Percentiles rank a stretch among this genome's conserved stretches.
phyloP scores from a whole-genome alignment of 108 stramenopile species.

The Skeletonema menzelii region DNA sequence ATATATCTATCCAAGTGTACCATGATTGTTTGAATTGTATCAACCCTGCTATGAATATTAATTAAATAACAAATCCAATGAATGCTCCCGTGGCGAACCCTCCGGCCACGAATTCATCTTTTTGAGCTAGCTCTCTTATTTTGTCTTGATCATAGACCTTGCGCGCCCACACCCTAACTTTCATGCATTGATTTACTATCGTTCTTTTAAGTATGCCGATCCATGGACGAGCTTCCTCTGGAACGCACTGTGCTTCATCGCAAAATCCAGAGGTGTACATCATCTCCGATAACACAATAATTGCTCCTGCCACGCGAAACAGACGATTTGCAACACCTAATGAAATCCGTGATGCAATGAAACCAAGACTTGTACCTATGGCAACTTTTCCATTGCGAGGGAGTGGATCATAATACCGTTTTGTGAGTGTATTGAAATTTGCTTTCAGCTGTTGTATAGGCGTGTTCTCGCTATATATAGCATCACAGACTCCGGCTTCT shows the following conservation, averaged over 20 bases:
- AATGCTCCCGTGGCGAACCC: slow-evolving; percentile 45
- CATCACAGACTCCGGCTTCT: background rate
- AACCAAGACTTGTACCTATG: slow-evolving; percentile 25
- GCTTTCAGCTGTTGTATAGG: slow-evolving; percentile 30
- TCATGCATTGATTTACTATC: slow-evolving; percentile 19
- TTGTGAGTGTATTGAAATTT: slow-evolving; percentile 3
- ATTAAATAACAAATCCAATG: slow-evolving; percentile 39
- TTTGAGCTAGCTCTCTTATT: slow-evolving; percentile 35
- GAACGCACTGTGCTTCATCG: slow-evolving; percentile 25
- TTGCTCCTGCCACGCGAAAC: slow-evolving; percentile 33
- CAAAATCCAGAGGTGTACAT: slow-evolving; percentile 38
- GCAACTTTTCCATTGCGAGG: slow-evolving; percentile 33
- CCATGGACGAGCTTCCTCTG: slow-evolving; percentile 42
- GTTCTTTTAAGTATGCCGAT: slow-evolving; percentile 16
- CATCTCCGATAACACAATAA: slow-evolving; percentile 30
- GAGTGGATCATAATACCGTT: slow-evolving; percentile 32
- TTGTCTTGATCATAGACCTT: slow-evolving; percentile 24
- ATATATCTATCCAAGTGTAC: background rate
- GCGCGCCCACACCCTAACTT: slow-evolving; percentile 16
- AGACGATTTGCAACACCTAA: slow-evolving; percentile 40
- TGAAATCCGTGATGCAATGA: slow-evolving; percentile 23
- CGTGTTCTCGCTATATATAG: background rate
- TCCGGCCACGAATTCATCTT: slow-evolving; percentile 27
- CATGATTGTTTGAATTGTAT: background rate
- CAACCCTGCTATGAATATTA: background rate